Evolutionary conservation across 2,329 filamentous ascomycete species (phyloP).

Genomic region (Orbilia javanica): DNA sequence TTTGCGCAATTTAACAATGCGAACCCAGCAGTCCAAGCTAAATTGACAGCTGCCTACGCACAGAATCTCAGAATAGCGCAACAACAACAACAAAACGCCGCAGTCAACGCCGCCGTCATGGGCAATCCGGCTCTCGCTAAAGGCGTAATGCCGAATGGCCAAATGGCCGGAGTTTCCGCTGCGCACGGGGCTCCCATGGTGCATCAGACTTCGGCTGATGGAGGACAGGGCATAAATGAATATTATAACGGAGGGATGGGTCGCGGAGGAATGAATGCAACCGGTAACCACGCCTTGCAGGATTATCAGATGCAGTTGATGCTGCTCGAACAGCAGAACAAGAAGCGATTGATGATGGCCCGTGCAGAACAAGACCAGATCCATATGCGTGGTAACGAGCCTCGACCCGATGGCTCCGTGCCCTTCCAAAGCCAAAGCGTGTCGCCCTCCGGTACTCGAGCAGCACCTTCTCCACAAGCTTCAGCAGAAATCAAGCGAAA

Average conservation of each 20-base stretch:
- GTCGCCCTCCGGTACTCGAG: slow-evolving; percentile 73
- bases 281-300: slow-evolving; percentile 82
- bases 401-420: slow-evolving; percentile 69
- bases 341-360: slow-evolving; percentile 86
- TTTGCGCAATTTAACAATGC: slow-evolving; percentile 73
- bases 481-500: slow-evolving; percentile 76
- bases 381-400: slow-evolving; percentile 70
- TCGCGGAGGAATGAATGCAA: slow-evolving; percentile 68
- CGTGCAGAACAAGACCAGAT: slow-evolving; percentile 80
- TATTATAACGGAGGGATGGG: slow-evolving; percentile 62
- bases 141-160: slow-evolving; percentile 78
- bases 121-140: slow-evolving; percentile 58
- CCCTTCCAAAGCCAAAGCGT: slow-evolving; percentile 67
- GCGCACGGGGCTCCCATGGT: slow-evolving; percentile 87
- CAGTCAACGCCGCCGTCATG: slow-evolving; percentile 48
- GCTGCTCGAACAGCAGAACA: slow-evolving; percentile 88
- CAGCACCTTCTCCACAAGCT: slow-evolving; percentile 76
- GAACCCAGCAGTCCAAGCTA: slow-evolving; percentile 75
- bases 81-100: slow-evolving; percentile 75
- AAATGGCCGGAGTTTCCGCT: slow-evolving; percentile 76
- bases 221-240: slow-evolving; percentile 64
- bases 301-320: slow-evolving; percentile 92
- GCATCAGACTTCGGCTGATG: slow-evolving; percentile 76
- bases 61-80: slow-evolving; percentile 84
- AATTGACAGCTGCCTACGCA: slow-evolving; percentile 88